A percentile compares a stretch with the other conserved stretches of the same genome.
Evolutionary conservation across 805 yeast species (phyloP).

Genomic region (Kazachstania taianensis): DNA sequence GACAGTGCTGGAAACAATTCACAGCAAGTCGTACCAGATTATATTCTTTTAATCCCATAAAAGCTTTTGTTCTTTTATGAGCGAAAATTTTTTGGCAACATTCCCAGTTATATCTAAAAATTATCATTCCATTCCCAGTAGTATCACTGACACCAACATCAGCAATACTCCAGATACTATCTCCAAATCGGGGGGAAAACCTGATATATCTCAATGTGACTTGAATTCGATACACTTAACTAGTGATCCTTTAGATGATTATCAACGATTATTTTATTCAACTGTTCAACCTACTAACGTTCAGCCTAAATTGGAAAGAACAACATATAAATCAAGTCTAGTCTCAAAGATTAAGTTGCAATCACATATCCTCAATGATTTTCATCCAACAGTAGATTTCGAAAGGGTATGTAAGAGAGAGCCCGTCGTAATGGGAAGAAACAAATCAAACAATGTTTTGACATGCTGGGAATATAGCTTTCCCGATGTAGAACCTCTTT

Average conservation of each 20-base stretch:
- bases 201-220: no score
- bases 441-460: conserved; percentile 4
- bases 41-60: no score
- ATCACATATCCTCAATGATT: neutral
- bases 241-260: conserved; percentile 2
- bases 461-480: conserved; percentile 21
- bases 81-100: no score
- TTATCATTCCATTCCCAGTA: no score
- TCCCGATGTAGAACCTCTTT: conserved; percentile 14
- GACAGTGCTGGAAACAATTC: no score
- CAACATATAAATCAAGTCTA: conserved; percentile 1
- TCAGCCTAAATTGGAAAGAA: neutral
- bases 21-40: no score
- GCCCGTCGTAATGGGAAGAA: neutral
- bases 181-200: no score
- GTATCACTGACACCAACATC: no score
- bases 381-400: neutral
- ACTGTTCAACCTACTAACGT: neutral
- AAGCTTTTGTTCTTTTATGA: no score
- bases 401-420: neutral
- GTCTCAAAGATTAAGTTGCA: neutral
- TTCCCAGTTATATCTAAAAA: no score
- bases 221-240: conserved; percentile 1
- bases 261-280: conserved; percentile 1
- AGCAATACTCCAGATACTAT: no score